Evolutionary conservation across 768 basidiomycete species (phyloP).

Genomic region (Pleurotus eryngii): DNA sequence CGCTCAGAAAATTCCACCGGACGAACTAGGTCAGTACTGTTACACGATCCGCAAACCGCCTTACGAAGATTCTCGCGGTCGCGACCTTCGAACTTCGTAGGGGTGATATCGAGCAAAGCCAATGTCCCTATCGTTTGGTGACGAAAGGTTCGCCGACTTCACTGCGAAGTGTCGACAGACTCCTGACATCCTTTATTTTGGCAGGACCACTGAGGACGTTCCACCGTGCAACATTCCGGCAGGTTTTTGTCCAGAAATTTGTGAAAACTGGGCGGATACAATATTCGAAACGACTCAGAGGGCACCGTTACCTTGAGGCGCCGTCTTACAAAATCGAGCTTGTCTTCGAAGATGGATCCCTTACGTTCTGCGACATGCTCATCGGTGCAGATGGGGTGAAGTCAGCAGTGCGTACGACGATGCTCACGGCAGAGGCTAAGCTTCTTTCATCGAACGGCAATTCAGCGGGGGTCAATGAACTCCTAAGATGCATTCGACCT

Average conservation of each 20-base stretch:
- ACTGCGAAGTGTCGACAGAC: neutral
- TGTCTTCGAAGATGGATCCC: constrained; percentile 60
- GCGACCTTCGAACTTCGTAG: constrained; percentile 54
- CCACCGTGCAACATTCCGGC: constrained; percentile 69
- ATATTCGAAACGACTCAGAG: constrained; percentile 56
- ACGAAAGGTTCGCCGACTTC: constrained; percentile 46
- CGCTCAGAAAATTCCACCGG: constrained; percentile 32
- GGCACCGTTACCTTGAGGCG: constrained; percentile 51
- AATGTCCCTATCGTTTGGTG: constrained; percentile 49
- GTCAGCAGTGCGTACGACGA: constrained; percentile 44
- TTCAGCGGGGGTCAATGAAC: constrained; percentile 34
- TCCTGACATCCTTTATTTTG: constrained; percentile 8
- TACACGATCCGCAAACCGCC: constrained; percentile 3
- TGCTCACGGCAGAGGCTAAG: constrained; percentile 36
- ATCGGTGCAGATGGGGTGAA: constrained; percentile 70
- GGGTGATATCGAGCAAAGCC: constrained; percentile 48
- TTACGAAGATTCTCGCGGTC: constrained; percentile 29
- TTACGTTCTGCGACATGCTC: constrained; percentile 59
- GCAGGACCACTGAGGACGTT: constrained; percentile 36
- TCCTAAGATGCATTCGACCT: constrained; percentile 45
- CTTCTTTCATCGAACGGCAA: constrained; percentile 31
- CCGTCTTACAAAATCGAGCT: constrained; percentile 41
- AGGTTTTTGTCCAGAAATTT: constrained; percentile 48
- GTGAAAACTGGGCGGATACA: constrained; percentile 42
- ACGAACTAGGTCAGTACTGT: constrained; percentile 31